Evolutionary conservation across 2,329 filamentous ascomycete genomes (phyloP).

Genomic region (Botrytis medusae): DNA sequence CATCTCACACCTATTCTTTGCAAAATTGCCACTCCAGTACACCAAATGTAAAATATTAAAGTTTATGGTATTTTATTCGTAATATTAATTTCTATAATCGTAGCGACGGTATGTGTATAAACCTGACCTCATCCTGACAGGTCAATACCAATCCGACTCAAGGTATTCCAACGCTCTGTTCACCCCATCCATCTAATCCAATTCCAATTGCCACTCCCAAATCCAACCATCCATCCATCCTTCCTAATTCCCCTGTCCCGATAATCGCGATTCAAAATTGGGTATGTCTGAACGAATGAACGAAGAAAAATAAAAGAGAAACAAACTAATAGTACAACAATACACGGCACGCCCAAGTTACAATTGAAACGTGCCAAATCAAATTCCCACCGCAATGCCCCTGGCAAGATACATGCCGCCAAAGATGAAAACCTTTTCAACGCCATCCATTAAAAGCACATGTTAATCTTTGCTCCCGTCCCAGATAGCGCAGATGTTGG

Average conservation of each 20-base stretch:
- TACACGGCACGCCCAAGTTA: background rate
- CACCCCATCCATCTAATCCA: conserved; percentile 4
- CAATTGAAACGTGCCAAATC: background rate
- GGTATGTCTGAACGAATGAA: conserved; percentile 15
- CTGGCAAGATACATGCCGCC: conserved; percentile 4
- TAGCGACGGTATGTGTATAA: conserved; percentile 13
- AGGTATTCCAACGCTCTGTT: background rate
- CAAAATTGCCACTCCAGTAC: background rate
- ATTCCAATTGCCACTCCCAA: conserved; percentile 1
- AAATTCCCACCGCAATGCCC: conserved; percentile 7
- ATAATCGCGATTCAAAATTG: conserved; percentile 3
- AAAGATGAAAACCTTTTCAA: conserved; percentile 18
- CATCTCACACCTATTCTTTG: background rate
- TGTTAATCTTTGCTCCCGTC: conserved; percentile 10
- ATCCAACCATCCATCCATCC: background rate
- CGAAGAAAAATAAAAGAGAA: background rate
- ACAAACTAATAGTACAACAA: conserved; percentile 15
- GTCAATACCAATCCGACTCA: background rate
- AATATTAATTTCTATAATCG: conserved; percentile 9
- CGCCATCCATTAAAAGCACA: conserved; percentile 18
- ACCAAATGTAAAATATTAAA: background rate
- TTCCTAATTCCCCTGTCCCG: background rate
- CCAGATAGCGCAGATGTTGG: background rate
- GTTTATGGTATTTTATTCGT: background rate
- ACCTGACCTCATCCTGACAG: conserved; percentile 2